Conservation (phyloP, 2,329 filamentous ascomycete species). For the Talaromyces islandicus region DNA sequence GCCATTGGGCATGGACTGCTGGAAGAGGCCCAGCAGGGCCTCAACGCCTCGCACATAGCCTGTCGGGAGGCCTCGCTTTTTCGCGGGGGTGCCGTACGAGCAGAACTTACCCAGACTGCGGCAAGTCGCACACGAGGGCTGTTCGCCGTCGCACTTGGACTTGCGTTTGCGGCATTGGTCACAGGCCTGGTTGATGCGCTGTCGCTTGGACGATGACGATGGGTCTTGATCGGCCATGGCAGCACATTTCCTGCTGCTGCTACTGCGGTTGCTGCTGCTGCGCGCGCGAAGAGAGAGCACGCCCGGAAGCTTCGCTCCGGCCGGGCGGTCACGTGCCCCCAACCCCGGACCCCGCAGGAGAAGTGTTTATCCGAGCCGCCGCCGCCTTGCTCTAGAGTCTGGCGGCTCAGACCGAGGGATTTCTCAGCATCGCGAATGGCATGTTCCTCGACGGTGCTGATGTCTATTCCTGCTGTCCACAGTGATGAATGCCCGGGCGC, state of each 20-base stretch:
- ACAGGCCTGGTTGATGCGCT: slow-evolving; percentile 63
- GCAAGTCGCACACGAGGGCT: slow-evolving; percentile 64
- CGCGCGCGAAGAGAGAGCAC: background rate
- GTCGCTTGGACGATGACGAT: slow-evolving; percentile 43
- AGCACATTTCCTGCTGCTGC: slow-evolving; percentile 24
- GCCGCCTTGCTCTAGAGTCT: background rate
- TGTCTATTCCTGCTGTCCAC: background rate
- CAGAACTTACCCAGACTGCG: slow-evolving; percentile 58
- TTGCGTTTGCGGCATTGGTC: slow-evolving; percentile 62
- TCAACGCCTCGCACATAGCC: slow-evolving; percentile 73
- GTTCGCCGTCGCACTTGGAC: slow-evolving; percentile 67
- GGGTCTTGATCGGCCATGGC: slow-evolving; percentile 13
- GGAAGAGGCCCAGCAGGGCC: slow-evolving; percentile 49
- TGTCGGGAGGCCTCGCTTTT: slow-evolving; percentile 73
- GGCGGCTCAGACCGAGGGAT: background rate
- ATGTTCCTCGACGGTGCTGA: background rate
- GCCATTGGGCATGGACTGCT: slow-evolving; percentile 8
- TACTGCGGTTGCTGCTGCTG: too few relatives aligned
- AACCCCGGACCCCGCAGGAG: background rate
- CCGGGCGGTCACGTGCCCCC: background rate
- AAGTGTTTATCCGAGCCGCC: background rate
- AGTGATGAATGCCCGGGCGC: background rate
- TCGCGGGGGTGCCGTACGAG: slow-evolving; percentile 66
- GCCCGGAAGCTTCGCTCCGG: background rate
- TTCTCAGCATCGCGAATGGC: background rate